phyloP scores from a whole-genome alignment of 345 rosid species.

The Hirschfeldia incana region DNA sequence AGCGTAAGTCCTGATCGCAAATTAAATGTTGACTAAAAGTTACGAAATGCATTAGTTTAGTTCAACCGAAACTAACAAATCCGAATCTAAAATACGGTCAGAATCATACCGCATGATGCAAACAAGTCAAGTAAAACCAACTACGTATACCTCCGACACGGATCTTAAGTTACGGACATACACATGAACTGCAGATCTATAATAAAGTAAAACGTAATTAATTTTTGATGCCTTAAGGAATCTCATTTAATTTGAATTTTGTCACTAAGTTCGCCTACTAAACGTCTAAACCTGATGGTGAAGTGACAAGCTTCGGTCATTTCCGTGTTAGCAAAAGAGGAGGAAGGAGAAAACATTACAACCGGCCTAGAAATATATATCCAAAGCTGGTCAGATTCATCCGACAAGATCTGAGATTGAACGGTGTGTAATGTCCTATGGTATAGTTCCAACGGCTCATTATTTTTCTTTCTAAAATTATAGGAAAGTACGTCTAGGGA shows the following conservation, averaged over 20 bases:
- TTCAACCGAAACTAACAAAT: background rate
- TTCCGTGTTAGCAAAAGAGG: constrained; percentile 27
- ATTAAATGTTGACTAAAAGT: constrained; percentile 14
- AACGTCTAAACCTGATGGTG: constrained; percentile 12
- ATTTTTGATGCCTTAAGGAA: background rate
- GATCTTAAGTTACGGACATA: constrained; percentile 34
- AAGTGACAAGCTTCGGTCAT: constrained; percentile 24
- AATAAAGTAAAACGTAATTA: background rate
- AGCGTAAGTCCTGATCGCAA: constrained; percentile 19
- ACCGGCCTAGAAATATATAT: constrained; percentile 37
- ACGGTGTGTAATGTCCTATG: constrained; percentile 9
- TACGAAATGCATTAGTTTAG: constrained; percentile 2
- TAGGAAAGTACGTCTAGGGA: constrained; percentile 3
- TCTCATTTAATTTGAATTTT: background rate
- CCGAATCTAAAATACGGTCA: constrained; percentile 9
- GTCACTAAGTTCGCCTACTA: background rate
- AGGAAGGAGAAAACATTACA: constrained; percentile 31
- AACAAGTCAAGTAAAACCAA: background rate
- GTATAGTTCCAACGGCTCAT: constrained; percentile 18
- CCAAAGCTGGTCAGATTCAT: constrained; percentile 23
- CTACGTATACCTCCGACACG: constrained; percentile 20
- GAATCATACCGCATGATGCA: background rate
- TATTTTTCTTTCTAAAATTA: background rate
- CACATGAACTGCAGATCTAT: constrained; percentile 18
- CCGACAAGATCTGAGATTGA: constrained; percentile 35